Evolutionary conservation across 1,139 yeast species (phyloP), one percentile per base, ranked within the genome.

Genomic region (Sugiyamaella xylanicola): DNA sequence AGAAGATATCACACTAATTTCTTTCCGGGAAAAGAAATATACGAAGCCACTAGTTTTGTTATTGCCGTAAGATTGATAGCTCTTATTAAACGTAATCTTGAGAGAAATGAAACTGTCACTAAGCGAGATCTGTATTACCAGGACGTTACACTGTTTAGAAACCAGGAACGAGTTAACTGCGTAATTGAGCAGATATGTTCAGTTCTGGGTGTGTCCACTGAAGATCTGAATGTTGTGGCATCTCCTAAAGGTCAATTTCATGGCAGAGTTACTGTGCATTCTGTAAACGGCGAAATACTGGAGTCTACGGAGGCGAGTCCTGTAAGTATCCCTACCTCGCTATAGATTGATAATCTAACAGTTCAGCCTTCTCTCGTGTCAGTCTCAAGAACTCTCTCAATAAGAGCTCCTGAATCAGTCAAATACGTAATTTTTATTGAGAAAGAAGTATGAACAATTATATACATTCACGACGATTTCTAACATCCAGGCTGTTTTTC

Each of bases 41-140:
- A 41, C 9, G 54, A 53, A 16, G 35, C 53, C 4, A 11, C 15
- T 19, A 50, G 37, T 15, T 54, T 48, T 25, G 44, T 51, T 8
- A 41, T 53, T n/a, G 41, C 52, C 11, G 53, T 59, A 3, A 37
- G 61, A 20, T 40, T 64, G 8, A 42, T 64, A 41, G 49, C 55
- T 4, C 44, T 64, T 4, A 59, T 65, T 25, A 44, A 45, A n/a
- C 51, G 39, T 2, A 56, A 58, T 19, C 45, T 65, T 8, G 44
- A 46, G 7, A 17, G 51, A 1, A 49, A 48, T 13, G 54, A 56
- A 37, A 49, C 64, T 1, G 60, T 65, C 9, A 84, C 92, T 0
- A 77, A 78, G 56, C 71, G 95, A 58, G 92, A 87, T 62, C 59
- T 87, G 0, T 87, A 76, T 69, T 87, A 87, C 67, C 79, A 78